These are phyloP conservation scores for Drosera capensis DNA, from an alignment of 148 eudicot genomes.

Conservation along the genomic window DNA sequence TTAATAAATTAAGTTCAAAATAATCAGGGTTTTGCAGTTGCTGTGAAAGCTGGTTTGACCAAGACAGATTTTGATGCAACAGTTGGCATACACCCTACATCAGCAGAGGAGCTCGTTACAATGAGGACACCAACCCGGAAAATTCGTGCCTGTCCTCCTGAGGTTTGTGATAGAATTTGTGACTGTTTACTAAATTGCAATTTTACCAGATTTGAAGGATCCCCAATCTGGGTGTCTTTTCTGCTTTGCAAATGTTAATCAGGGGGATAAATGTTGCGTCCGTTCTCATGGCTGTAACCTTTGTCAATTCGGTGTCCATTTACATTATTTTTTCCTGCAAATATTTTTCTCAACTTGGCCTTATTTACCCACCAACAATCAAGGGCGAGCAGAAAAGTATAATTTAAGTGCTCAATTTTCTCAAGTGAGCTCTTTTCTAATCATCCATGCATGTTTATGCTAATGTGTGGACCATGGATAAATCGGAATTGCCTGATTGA, in stretches of 20 bases:
- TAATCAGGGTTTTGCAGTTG: no score
- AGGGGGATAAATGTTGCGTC: no score
- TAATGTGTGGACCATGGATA: not conserved
- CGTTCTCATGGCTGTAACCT: no score
- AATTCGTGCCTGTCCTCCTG: conserved; percentile 44
- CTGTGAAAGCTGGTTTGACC: conserved; percentile 90
- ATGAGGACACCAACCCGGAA: conserved; percentile 87
- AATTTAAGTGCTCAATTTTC: no score
- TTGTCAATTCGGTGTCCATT: no score
- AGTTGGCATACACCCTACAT: conserved; percentile 84
- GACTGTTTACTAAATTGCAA: not conserved
- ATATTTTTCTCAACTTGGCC: no score
- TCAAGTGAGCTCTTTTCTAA: no score
- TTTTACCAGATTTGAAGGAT: not conserved
- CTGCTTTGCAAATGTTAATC: not conserved
- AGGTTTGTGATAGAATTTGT: conserved; percentile 29
- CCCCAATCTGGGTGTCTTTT: not conserved
- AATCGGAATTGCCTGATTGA: not conserved
- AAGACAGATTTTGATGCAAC: conserved; percentile 90
- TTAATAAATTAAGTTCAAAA: no score
- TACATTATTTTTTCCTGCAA: no score
- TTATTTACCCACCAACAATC: no score
- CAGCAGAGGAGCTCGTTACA: conserved; percentile 95
- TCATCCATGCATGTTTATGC: not conserved
- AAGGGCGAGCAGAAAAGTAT: no score